phyloP scores from a whole-genome alignment of 129 eudicot species.

The sunflower (Helianthus annuus) region HanXRQr2.0-SUNRISE NC_035442.2:2545497-2545996 shows the following conservation, averaged over 20 bases:
- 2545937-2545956: no score
- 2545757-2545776: conserved; percentile 26
- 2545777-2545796: neutral
- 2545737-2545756: neutral
- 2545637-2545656: neutral
- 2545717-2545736: neutral
- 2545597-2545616: conserved; percentile 19
- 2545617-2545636: conserved; percentile 7
- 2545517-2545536: neutral
- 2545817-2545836: neutral
- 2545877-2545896: neutral
- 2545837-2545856: conserved; percentile 1
- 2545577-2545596: neutral
- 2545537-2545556: neutral
- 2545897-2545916: no score
- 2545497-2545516: no score
- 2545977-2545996: no score
- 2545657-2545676: neutral
- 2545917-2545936: no score
- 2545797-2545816: neutral
- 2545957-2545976: no score
- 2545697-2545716: neutral
- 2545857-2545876: conserved; percentile 7
- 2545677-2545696: neutral
- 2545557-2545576: neutral